Evolutionary conservation across 306 rosid genomes (phyloP).

Genomic region (Lablab purpureus): DNA sequence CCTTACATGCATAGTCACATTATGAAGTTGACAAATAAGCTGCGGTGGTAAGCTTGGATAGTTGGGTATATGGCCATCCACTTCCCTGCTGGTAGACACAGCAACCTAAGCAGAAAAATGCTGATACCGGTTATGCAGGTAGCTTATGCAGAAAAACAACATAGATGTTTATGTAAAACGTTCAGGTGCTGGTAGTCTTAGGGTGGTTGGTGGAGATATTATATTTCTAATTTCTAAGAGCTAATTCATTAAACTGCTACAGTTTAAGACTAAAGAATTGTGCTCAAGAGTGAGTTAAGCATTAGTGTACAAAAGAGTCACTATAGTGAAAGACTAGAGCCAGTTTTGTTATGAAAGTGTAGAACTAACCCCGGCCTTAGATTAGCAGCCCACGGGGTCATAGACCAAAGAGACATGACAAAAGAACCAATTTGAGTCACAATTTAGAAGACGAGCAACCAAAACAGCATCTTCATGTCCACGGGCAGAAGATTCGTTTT

Average conservation of each 20-base stretch:
- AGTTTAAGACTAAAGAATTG: conserved; percentile 23
- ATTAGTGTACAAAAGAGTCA: conserved; percentile 21
- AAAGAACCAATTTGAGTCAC: conserved; percentile 22
- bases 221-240: not conserved
- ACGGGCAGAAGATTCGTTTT: conserved; percentile 5
- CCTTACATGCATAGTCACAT: conserved; percentile 95
- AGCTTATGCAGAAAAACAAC: conserved; percentile 11
- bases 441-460: not conserved
- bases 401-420: conserved; percentile 16
- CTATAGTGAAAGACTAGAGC: conserved; percentile 9
- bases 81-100: conserved; percentile 59
- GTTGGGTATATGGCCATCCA: conserved; percentile 59
- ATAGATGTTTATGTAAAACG: conserved; percentile 9
- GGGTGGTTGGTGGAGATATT: not conserved
- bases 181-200: not conserved
- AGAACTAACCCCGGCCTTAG: conserved; percentile 10
- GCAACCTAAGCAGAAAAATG: conserved; percentile 54
- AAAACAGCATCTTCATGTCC: conserved; percentile 18
- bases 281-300: not conserved
- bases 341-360: not conserved
- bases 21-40: conserved; percentile 94
- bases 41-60: conserved; percentile 68
- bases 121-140: conserved; percentile 21
- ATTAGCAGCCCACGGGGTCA: conserved; percentile 1
- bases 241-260: conserved; percentile 31